Conservation (phyloP, 805 yeast genomes). For the Lipomyces yamanashiensis region DNA sequence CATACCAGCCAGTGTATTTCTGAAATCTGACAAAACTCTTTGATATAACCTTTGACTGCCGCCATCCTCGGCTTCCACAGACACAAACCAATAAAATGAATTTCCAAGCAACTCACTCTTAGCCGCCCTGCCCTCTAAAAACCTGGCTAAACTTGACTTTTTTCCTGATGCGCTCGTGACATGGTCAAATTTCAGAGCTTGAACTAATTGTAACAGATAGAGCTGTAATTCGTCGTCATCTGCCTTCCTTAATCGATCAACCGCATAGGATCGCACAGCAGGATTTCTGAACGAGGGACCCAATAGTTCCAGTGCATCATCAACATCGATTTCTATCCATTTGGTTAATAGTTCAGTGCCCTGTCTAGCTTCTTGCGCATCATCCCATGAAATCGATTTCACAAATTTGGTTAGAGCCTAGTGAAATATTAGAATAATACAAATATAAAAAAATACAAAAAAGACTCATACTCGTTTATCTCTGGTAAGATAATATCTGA, state of each 20-base stretch:
- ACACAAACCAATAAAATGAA: slow-evolving; percentile 88
- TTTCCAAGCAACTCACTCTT: slow-evolving; percentile 72
- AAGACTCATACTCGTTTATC: slow-evolving; percentile 52
- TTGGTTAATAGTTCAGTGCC: slow-evolving; percentile 71
- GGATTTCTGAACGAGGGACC: slow-evolving; percentile 77
- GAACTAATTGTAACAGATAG: slow-evolving; percentile 86
- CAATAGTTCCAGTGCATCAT: slow-evolving; percentile 82
- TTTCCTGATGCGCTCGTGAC: slow-evolving; percentile 31
- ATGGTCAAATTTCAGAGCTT: slow-evolving; percentile 80
- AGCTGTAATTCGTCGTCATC: slow-evolving; percentile 73
- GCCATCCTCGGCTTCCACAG: slow-evolving; percentile 81
- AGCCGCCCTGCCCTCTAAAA: slow-evolving; percentile 73
- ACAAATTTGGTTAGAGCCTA: slow-evolving; percentile 75
- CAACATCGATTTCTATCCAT: slow-evolving; percentile 78
- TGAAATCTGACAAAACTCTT: slow-evolving; percentile 55
- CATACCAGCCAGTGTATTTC: slow-evolving; percentile 45
- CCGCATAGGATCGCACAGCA: slow-evolving; percentile 84
- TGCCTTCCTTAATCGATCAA: slow-evolving; percentile 77
- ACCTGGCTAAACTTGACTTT: slow-evolving; percentile 52
- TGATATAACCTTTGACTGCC: slow-evolving; percentile 51
- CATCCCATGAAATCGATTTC: slow-evolving; percentile 87
- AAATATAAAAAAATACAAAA: neutral
- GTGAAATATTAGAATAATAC: neutral
- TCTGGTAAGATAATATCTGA: slow-evolving; percentile 76
- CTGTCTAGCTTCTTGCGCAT: slow-evolving; percentile 77